These are phyloP conservation scores for Allium cepa DNA, from an alignment of 106 monocot species.

Conservation along the genomic window DNA sequence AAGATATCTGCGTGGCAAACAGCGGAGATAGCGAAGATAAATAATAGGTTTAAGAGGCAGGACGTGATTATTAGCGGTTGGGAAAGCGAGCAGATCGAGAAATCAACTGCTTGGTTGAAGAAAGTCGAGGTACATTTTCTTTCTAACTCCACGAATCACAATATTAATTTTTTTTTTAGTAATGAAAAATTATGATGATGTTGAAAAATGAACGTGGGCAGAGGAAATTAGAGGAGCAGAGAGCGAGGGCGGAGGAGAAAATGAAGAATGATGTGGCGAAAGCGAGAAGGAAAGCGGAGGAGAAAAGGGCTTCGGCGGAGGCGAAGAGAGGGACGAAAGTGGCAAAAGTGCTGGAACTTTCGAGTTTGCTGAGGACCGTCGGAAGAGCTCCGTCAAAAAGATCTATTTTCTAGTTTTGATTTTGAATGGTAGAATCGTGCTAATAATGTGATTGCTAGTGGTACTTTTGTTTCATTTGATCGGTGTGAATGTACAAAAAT, in stretches of 20 bases:
- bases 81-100: slow-evolving; percentile 72
- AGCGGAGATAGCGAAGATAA: slow-evolving; percentile 75
- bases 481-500: neutral
- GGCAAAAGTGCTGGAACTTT: slow-evolving; percentile 47
- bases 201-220: slow-evolving; percentile 2
- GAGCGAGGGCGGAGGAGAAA: slow-evolving; percentile 74
- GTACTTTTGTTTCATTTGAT: neutral
- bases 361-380: slow-evolving; percentile 54
- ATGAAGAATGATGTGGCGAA: slow-evolving; percentile 66
- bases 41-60: slow-evolving; percentile 77
- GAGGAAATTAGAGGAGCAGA: slow-evolving; percentile 81
- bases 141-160: neutral
- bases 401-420: slow-evolving; percentile 49
- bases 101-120: slow-evolving; percentile 49
- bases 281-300: slow-evolving; percentile 58
- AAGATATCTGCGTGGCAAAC: slow-evolving; percentile 83
- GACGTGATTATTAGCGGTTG: slow-evolving; percentile 79
- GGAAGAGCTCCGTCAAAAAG: slow-evolving; percentile 67
- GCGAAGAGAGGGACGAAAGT: slow-evolving; percentile 70
- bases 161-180: neutral
- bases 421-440: neutral
- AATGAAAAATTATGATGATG: too few relatives aligned
- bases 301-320: slow-evolving; percentile 79
- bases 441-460: neutral
- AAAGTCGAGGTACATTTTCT: slow-evolving; percentile 51